A percentile compares a stretch with the other conserved stretches of the same genome.
phyloP scores from a whole-genome alignment of 2,329 filamentous ascomycete genomes.

The Whalleya microplaca region DNA sequence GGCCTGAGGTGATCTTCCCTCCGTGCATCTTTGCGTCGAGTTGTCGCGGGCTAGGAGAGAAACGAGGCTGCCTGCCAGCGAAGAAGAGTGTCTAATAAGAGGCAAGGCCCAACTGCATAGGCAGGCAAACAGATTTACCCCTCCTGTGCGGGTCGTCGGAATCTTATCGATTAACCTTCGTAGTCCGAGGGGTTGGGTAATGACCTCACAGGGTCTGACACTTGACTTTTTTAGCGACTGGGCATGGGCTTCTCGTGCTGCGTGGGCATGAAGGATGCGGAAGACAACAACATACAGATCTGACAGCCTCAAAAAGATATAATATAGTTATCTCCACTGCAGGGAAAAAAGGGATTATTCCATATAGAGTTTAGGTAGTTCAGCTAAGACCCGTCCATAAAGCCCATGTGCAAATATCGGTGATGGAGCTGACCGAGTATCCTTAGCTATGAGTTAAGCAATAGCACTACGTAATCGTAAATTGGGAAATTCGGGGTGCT shows the following conservation, averaged over 20 bases:
- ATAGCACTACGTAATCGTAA: too few relatives aligned
- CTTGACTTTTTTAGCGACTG: neutral
- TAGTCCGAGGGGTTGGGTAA: neutral
- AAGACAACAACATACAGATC: too few relatives aligned
- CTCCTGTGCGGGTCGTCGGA: neutral
- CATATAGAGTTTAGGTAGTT: too few relatives aligned
- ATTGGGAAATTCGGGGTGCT: too few relatives aligned
- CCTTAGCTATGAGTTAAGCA: too few relatives aligned
- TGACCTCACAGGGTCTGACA: neutral
- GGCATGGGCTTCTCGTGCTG: neutral
- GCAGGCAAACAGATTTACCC: neutral
- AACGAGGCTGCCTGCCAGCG: neutral
- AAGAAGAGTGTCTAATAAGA: neutral
- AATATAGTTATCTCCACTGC: too few relatives aligned
- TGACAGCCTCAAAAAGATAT: too few relatives aligned
- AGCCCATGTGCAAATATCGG: too few relatives aligned
- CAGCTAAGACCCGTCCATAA: too few relatives aligned
- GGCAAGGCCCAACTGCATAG: neutral
- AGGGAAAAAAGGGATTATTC: too few relatives aligned
- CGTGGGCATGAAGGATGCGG: too few relatives aligned
- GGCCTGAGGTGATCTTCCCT: constrained; percentile 32
- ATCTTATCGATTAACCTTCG: neutral
- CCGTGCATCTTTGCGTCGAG: constrained; percentile 30
- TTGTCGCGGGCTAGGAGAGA: neutral
- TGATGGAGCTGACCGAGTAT: too few relatives aligned